Conservation (phyloP, 345 rosid genomes). For the Corchorus capsularis region DNA sequence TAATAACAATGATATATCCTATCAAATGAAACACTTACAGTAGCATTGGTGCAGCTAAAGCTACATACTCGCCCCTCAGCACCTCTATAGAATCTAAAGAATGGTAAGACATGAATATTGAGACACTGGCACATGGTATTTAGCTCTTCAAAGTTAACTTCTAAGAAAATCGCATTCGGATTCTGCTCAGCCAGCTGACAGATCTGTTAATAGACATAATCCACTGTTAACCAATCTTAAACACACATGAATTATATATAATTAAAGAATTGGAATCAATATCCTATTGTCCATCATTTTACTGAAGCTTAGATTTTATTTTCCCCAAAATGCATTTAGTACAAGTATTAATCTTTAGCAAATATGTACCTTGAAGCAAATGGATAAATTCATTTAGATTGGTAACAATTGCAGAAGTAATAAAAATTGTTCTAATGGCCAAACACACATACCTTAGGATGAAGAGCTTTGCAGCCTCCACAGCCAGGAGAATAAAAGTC, state of each 20-base stretch:
- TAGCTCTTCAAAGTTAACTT: constrained; percentile 74
- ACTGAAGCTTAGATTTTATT: background rate
- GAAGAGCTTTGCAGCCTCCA: constrained; percentile 87
- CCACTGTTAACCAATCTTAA: background rate
- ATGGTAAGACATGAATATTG: constrained; percentile 70
- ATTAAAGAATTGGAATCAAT: background rate
- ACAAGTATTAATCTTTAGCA: background rate
- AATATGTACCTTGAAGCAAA: no score
- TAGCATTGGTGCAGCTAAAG: constrained; percentile 72
- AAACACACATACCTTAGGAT: constrained; percentile 68
- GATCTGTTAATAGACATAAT: constrained; percentile 39
- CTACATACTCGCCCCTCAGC: constrained; percentile 63
- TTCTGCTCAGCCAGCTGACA: constrained; percentile 77
- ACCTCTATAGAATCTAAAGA: constrained; percentile 78
- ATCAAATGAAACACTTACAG: constrained; percentile 39
- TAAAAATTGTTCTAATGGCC: background rate
- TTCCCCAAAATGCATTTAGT: background rate
- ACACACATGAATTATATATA: background rate
- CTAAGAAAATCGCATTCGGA: constrained; percentile 58
- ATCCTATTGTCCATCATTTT: background rate
- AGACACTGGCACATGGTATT: constrained; percentile 64
- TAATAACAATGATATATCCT: background rate
- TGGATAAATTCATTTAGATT: no score
- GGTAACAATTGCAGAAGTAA: no score
- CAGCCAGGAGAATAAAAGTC: constrained; percentile 82